phyloP scores from a whole-genome alignment of 345 rosid species.

The Populus alba region DNA sequence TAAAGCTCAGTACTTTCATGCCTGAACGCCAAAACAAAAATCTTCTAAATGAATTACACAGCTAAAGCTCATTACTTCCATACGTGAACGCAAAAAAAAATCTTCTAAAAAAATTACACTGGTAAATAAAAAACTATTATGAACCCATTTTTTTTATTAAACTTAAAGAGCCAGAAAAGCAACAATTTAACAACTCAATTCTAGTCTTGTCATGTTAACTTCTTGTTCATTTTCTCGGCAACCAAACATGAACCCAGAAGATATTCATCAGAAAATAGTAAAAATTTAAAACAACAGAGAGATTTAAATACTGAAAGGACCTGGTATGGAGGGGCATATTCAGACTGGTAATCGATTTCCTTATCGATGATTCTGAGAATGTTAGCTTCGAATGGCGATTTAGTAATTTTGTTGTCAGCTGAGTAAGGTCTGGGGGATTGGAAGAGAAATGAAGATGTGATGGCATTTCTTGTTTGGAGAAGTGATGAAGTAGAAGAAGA shows the following conservation, averaged over 20 bases:
- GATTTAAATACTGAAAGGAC: constrained; percentile 22
- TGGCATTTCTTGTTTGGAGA: neutral
- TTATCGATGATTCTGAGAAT: constrained; percentile 59
- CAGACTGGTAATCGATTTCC: constrained; percentile 57
- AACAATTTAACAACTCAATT: neutral
- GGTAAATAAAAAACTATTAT: too few relatives aligned
- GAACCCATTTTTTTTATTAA: neutral
- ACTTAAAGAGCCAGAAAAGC: neutral
- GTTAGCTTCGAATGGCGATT: constrained; percentile 56
- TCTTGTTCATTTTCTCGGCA: neutral
- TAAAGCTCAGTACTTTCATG: too few relatives aligned
- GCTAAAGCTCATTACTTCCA: too few relatives aligned
- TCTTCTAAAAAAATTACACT: too few relatives aligned
- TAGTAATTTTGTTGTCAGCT: constrained; percentile 14
- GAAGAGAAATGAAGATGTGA: neutral
- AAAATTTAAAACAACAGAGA: neutral
- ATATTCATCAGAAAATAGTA: neutral
- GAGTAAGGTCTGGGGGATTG: constrained; percentile 19
- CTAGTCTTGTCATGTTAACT: neutral
- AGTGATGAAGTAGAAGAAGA: neutral
- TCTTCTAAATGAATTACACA: too few relatives aligned
- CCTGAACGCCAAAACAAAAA: too few relatives aligned
- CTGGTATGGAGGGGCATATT: constrained; percentile 59
- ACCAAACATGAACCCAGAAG: neutral
- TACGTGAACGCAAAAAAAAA: too few relatives aligned